These are phyloP conservation scores for Fraxinus paxiana DNA, from an alignment of 305 asterid species.

Conservation along the genomic window DNA sequence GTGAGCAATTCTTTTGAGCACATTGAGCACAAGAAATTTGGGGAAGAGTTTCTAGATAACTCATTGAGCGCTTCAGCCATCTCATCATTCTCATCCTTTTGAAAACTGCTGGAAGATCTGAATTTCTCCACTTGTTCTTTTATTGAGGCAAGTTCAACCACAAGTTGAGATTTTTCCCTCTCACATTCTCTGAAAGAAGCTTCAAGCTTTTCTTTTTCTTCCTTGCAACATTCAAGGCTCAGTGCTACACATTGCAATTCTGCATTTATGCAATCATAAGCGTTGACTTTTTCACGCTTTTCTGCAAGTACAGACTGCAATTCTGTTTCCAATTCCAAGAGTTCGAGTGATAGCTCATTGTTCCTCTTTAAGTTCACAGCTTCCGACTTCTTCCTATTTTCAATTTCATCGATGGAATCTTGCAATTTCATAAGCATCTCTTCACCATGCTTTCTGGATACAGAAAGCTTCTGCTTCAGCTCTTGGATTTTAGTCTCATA, in stretches of 20 bases:
- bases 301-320: constrained; percentile 56
- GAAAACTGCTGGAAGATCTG: constrained; percentile 32
- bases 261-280: constrained; percentile 65
- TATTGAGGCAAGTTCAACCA: constrained; percentile 44
- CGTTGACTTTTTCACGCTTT: constrained; percentile 68
- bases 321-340: constrained; percentile 65
- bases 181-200: constrained; percentile 51
- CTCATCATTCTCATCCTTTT: constrained; percentile 31
- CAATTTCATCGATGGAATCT: constrained; percentile 80
- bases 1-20: constrained; percentile 22
- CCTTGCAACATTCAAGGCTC: constrained; percentile 96
- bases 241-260: constrained; percentile 89
- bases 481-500: constrained; percentile 80
- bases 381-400: constrained; percentile 77
- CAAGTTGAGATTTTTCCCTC: constrained; percentile 48
- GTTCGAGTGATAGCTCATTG: constrained; percentile 65
- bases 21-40: constrained; percentile 26
- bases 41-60: constrained; percentile 30
- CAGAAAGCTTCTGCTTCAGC: constrained; percentile 69
- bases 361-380: constrained; percentile 68
- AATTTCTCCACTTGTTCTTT: constrained; percentile 51
- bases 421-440: constrained; percentile 91
- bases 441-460: constrained; percentile 83
- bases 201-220: constrained; percentile 78
- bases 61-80: constrained; percentile 28